These are phyloP conservation scores for Leccinum boreale DNA, from an alignment of 768 basidiomycete genomes.

Conservation along the genomic window DNA sequence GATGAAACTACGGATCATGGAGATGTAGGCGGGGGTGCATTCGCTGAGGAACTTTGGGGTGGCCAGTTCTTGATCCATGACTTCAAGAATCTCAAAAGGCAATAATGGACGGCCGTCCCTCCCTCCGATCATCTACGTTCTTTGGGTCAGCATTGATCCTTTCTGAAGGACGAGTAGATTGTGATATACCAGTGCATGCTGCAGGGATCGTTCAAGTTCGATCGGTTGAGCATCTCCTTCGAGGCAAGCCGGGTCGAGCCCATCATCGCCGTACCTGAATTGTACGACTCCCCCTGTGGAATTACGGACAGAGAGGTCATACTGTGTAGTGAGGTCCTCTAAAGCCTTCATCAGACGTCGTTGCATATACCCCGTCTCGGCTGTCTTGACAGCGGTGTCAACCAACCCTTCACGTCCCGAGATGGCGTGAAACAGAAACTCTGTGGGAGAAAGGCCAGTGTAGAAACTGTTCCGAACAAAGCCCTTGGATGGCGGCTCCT, in stretches of 20 bases:
- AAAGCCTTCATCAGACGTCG: conserved; percentile 98
- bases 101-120: conserved; percentile 63
- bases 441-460: conserved; percentile 85
- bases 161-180: neutral
- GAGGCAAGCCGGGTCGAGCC: conserved; percentile 92
- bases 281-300: conserved; percentile 95
- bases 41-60: conserved; percentile 59
- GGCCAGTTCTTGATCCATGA: conserved; percentile 62
- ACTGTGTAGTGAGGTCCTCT: conserved; percentile 94
- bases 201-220: conserved; percentile 85
- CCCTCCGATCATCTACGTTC: conserved; percentile 57
- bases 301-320: conserved; percentile 94
- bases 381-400: conserved; percentile 99
- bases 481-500: conserved; percentile 94
- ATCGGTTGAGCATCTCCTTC: conserved; percentile 95
- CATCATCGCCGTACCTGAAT: conserved; percentile 96
- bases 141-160: conserved; percentile 4
- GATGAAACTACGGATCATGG: conserved; percentile 70
- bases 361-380: conserved; percentile 99
- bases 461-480: conserved; percentile 98
- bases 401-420: conserved; percentile 98
- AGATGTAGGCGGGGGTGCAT: conserved; percentile 69
- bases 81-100: conserved; percentile 81
- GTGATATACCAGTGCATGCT: conserved; percentile 66
- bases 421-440: conserved; percentile 98